Percentiles rank a stretch among this genome's conserved stretches.
Evolutionary conservation across 139 green algal species (phyloP).

Genomic region (Ettlia oleoabundans): DNA sequence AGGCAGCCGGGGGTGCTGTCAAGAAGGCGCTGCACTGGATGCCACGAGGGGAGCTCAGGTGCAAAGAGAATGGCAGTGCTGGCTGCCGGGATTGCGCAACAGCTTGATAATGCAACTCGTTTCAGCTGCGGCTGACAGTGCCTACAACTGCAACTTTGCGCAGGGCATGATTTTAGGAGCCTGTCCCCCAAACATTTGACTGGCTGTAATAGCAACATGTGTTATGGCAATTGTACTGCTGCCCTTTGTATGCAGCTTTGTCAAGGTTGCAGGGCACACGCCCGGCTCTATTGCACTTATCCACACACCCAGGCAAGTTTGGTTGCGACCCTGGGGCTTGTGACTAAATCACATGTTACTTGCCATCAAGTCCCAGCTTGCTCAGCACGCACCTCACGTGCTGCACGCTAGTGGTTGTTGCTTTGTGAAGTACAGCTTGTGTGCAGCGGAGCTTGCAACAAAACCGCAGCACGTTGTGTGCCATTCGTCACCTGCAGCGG

Average conservation of each 20-base stretch:
- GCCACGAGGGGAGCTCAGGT: constrained; percentile 5
- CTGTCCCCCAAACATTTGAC: too few species aligned
- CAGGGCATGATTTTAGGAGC: too few species aligned
- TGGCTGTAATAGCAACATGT: background rate
- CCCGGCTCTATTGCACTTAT: constrained; percentile 1
- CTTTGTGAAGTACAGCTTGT: too few species aligned
- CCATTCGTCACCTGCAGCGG: background rate
- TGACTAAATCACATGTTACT: background rate
- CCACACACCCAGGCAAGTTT: constrained; percentile 6
- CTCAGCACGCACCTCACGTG: too few species aligned
- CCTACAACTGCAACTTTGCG: too few species aligned
- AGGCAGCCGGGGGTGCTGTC: background rate
- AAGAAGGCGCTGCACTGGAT: constrained; percentile 7
- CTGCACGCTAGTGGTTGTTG: too few species aligned
- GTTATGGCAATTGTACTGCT: background rate
- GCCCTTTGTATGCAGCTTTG: background rate
- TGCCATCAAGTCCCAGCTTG: too few species aligned
- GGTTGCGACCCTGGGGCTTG: too few species aligned
- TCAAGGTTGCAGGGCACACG: background rate
- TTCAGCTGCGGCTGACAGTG: too few species aligned
- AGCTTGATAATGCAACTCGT: too few species aligned
- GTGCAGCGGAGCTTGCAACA: too few species aligned
- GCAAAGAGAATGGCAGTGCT: background rate
- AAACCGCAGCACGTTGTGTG: background rate
- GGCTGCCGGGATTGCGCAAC: background rate